These are phyloP conservation scores for Cordyceps sp. DNA, from an alignment of 2,329 filamentous ascomycete genomes.

Conservation along the genomic window DNA sequence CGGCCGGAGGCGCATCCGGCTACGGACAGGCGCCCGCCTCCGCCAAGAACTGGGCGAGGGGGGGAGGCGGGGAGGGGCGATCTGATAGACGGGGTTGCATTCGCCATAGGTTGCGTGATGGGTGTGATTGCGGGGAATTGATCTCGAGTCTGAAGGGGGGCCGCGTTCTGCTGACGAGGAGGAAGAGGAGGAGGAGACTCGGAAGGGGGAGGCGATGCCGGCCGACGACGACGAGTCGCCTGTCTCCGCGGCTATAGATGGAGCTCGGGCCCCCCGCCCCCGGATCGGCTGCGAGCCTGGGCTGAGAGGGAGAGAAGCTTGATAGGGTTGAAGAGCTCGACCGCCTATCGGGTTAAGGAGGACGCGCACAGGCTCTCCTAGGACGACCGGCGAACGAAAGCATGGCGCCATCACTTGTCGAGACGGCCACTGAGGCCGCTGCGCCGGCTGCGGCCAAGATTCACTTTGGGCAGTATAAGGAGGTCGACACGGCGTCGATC, in stretches of 20 bases:
- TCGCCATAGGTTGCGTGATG: slow-evolving; percentile 1
- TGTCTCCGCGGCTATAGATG: not conserved
- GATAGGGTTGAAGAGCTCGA: not conserved
- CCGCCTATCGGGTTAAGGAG: too few species aligned
- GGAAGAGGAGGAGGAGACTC: not conserved
- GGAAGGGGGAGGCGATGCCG: not conserved
- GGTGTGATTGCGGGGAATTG: slow-evolving; percentile 1
- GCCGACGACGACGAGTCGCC: not conserved
- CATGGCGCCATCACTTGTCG: slow-evolving; percentile 9
- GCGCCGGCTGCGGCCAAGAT: slow-evolving; percentile 7
- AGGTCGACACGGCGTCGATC: slow-evolving; percentile 10
- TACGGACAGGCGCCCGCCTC: not conserved
- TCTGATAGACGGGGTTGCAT: not conserved
- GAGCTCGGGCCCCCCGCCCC: not conserved
- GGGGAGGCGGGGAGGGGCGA: not conserved
- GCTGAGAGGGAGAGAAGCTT: not conserved
- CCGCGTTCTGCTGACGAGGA: not conserved
- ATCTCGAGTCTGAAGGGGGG: not conserved
- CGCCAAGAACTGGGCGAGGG: not conserved
- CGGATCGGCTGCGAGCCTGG: not conserved
- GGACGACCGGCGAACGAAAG: too few species aligned
- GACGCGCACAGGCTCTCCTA: too few species aligned
- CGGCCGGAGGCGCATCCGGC: not conserved
- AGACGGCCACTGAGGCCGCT: slow-evolving; percentile 4
- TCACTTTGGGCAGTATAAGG: slow-evolving; percentile 14